Base-by-base conservation (phyloP, 768 basidiomycete species). In the Mycena albidolilacea region DNA sequence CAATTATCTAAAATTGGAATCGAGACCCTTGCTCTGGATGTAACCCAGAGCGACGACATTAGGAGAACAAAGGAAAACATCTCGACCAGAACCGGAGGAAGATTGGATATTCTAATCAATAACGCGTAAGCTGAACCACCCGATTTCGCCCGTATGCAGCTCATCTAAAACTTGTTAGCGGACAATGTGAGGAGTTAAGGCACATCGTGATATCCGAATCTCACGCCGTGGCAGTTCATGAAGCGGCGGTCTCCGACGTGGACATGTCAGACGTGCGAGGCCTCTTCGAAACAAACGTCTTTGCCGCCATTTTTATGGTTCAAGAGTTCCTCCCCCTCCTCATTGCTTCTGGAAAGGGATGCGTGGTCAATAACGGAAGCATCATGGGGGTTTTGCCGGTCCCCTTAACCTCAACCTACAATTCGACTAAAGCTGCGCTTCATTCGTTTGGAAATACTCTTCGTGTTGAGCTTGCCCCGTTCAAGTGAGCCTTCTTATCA, bases 401-500 rank as follows among this genome's bases (percentile, higher is more conserved):
- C 23, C 78, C 81, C 3, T 80, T 81, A 52, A 64, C 76, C n/a
- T 67, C 67, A 14, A 67, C 74, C 8, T 82, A 81, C 62, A 80
- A 80, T 54, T 64, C 76, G 12, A 75, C 61, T 59, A 83, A 83
- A 61, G 82, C 81, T 6, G 82, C 81, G 3, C 60, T 83, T 4
- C 73, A 77, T 50, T 52, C 77, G 12, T 80, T 78, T 48, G 64
- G 77, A 9, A 73, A 83, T 55, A 80, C 79, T 0, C 66, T 82
- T 12, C 75, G 82, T 7, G 69, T 81, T 2, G 82, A 83, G 59
- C 61, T 83, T 38, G 77, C 71, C 3, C 82, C 82, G 5, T 82
- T 82, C 71, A 74, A 73, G 79, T 79, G n/a, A 9, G 52, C 17
- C 38, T 50, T 10, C 15, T 50, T n/a, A 17, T 9, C 7, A 14